Percentiles rank a stretch among this genome's conserved stretches.
phyloP scores from a whole-genome alignment of 108 stramenopile species.

The Ochromonas danica region DNA sequence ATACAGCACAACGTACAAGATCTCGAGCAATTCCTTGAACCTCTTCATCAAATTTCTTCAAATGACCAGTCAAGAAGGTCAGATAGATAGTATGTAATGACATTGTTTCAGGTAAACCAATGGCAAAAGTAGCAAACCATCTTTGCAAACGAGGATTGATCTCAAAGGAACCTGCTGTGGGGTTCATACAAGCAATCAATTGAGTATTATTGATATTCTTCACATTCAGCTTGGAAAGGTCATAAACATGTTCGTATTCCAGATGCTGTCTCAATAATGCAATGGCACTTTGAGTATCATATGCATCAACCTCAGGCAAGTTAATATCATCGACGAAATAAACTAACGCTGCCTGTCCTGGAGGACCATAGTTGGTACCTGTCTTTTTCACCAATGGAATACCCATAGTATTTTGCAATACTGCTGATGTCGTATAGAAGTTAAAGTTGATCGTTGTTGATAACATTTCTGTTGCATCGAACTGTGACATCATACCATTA shows the following conservation, averaged over 20 bases:
- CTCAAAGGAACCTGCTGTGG: conserved; percentile 61
- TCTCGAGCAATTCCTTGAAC: conserved; percentile 59
- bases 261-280: conserved; percentile 70
- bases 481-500: conserved; percentile 59
- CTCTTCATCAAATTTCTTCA: conserved; percentile 59
- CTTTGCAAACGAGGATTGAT: conserved; percentile 67
- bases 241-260: conserved; percentile 67
- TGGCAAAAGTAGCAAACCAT: conserved; percentile 67
- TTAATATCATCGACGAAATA: conserved; percentile 72
- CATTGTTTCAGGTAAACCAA: conserved; percentile 61
- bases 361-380: conserved; percentile 62
- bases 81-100: conserved; percentile 65
- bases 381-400: conserved; percentile 66
- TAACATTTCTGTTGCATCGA: conserved; percentile 45
- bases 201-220: conserved; percentile 62
- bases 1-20: conserved; percentile 35
- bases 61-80: conserved; percentile 63
- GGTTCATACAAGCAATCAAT: conserved; percentile 66
- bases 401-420: conserved; percentile 56
- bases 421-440: conserved; percentile 67
- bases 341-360: conserved; percentile 56
- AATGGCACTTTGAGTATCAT: conserved; percentile 67
- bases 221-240: conserved; percentile 57
- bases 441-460: conserved; percentile 61
- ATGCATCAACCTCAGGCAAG: conserved; percentile 65